Evolutionary conservation across 768 basidiomycete genomes (phyloP).

Genomic region (Leccinum disarticulatum): DNA sequence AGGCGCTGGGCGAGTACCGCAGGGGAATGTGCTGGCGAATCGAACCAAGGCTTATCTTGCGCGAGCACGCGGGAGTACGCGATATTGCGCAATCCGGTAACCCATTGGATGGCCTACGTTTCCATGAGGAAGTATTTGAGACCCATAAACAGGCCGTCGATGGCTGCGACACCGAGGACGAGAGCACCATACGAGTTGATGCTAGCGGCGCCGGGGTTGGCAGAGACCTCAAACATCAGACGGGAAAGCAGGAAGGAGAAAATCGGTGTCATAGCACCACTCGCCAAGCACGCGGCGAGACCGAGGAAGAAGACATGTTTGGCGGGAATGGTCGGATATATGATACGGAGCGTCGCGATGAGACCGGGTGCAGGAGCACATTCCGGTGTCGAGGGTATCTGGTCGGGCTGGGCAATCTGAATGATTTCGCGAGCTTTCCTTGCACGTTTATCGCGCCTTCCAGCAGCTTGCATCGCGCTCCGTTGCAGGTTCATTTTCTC

Average conservation of each 20-base stretch:
- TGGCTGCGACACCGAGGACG: slow-evolving; percentile 67
- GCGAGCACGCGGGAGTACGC: slow-evolving; percentile 33
- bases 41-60: slow-evolving; percentile 91
- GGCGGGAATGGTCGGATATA: slow-evolving; percentile 71
- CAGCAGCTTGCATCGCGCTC: too few relatives aligned
- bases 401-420: neutral
- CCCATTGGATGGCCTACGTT: slow-evolving; percentile 71
- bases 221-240: slow-evolving; percentile 74
- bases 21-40: slow-evolving; percentile 60
- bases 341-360: slow-evolving; percentile 45
- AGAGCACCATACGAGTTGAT: slow-evolving; percentile 76
- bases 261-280: slow-evolving; percentile 85
- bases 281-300: slow-evolving; percentile 62
- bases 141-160: slow-evolving; percentile 74
- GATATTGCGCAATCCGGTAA: slow-evolving; percentile 56
- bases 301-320: slow-evolving; percentile 74
- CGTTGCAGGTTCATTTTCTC: too few relatives aligned
- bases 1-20: slow-evolving; percentile 62
- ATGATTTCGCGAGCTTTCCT: neutral
- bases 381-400: slow-evolving; percentile 1
- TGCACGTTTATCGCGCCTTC: too few relatives aligned
- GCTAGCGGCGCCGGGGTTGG: slow-evolving; percentile 59
- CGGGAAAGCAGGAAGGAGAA: slow-evolving; percentile 89
- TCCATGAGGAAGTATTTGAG: slow-evolving; percentile 84
- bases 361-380: slow-evolving; percentile 19